phyloP scores from a whole-genome alignment of 345 rosid genomes.

The Eucalyptus marginata region DNA sequence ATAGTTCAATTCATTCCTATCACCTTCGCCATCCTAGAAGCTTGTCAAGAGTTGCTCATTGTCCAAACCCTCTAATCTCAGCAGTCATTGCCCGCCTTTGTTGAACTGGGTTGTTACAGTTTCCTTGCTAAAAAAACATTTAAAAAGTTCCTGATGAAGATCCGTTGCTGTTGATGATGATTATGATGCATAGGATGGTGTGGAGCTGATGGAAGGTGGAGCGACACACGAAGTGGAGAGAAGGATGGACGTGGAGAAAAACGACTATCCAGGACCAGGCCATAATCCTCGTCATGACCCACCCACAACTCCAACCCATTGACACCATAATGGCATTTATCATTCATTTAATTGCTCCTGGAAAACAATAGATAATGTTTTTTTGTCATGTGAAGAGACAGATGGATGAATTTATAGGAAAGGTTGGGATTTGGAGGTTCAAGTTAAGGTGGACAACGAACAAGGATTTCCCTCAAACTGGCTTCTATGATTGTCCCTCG shows the following conservation, averaged over 20 bases:
- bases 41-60: too few relatives aligned
- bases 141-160: not conserved
- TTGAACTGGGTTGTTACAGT: not conserved
- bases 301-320: conserved; percentile 14
- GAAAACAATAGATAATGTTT: not conserved
- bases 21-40: too few relatives aligned
- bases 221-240: conserved; percentile 2
- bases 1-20: too few relatives aligned
- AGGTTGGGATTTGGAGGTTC: too few relatives aligned
- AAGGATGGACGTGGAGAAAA: conserved; percentile 39
- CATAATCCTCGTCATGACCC: conserved; percentile 48
- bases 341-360: not conserved
- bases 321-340: not conserved
- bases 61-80: too few relatives aligned
- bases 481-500: not conserved
- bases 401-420: not conserved
- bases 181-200: conserved; percentile 1
- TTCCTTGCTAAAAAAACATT: not conserved
- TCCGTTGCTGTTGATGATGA: not conserved
- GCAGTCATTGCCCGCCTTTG: not conserved
- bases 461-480: not conserved
- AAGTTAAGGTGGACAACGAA: too few relatives aligned
- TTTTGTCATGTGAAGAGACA: not conserved
- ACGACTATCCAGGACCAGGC: conserved; percentile 60
- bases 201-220: not conserved